Evolutionary conservation across 805 yeast species (phyloP), one percentile per base, ranked within the genome.

Genomic region (Kuraishia molischiana): DNA sequence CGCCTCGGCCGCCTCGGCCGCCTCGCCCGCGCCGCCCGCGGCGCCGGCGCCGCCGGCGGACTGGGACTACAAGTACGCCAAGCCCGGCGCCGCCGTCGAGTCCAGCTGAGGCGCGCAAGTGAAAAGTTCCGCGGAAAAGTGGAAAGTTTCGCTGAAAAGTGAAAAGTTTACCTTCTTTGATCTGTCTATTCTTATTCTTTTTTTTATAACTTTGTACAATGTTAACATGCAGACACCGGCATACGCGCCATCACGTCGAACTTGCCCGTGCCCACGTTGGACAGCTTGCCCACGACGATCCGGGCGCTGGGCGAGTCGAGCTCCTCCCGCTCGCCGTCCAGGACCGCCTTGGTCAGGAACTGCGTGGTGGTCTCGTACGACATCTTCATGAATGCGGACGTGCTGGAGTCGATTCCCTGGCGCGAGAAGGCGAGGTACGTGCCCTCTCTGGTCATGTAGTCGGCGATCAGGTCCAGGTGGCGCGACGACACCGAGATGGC

Each of bases 361-460:
- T 85, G 95, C 67, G 96, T 87, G 1, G 99, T 92, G 33, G 98
- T 92, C 66, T 92, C 99, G 62, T 87, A 92, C 40, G 96, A 86
- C 99, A 92, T 92, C 69, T 92, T 92, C 89, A 86, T 82, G 69
- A 92, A 85, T 14, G 97, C 84, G 5, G 97, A 89, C 2, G 97
- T 87, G 11, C 92, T 77, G 1, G 95, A 74, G 59, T 92, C 97
- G 58, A 94, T 89, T 61, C 99, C 99, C 66, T 86, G 96, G 71
- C 99, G 85, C 63, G 86, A 89, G 71, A 92, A 92, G 19, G 99
- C 95, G 56, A 90, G 66, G 57, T 89, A 92, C 2, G 94, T 76
- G 54, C 99, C 99, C 63, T 92, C 97, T 62, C 98, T 79, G 4
- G 99, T 92, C 99, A 92, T 92, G 86, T 85, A 85, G 62, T 92